phyloP scores from a whole-genome alignment of 2,329 filamentous ascomycete genomes.

The Aspergillus chevalieri region DNA sequence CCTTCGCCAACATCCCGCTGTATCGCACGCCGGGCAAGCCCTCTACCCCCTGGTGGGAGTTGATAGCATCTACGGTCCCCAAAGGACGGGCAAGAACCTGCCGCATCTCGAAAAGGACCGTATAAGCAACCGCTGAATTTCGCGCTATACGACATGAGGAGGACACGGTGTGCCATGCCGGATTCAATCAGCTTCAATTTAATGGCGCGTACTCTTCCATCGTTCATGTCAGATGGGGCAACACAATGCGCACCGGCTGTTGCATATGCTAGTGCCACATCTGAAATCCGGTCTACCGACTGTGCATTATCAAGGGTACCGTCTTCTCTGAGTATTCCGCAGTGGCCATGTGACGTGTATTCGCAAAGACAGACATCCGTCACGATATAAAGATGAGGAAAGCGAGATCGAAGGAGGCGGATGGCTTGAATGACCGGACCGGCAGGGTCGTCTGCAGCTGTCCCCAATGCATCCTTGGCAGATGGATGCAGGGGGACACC shows the following conservation, averaged over 20 bases:
- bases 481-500: slow-evolving; percentile 78
- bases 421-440: slow-evolving; percentile 88
- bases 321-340: slow-evolving; percentile 89
- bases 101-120: slow-evolving; percentile 93
- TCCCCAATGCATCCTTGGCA: slow-evolving; percentile 86
- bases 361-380: slow-evolving; percentile 96
- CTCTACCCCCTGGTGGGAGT: slow-evolving; percentile 83
- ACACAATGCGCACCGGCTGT: slow-evolving; percentile 92
- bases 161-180: slow-evolving; percentile 81
- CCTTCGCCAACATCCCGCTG: slow-evolving; percentile 84
- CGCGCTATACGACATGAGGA: slow-evolving; percentile 96
- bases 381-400: slow-evolving; percentile 85
- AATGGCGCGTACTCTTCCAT: slow-evolving; percentile 92
- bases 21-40: slow-evolving; percentile 85
- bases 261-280: slow-evolving; percentile 98
- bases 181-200: slow-evolving; percentile 96
- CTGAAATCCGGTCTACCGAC: slow-evolving; percentile 88
- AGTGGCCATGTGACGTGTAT: slow-evolving; percentile 97
- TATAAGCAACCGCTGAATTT: slow-evolving; percentile 97
- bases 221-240: slow-evolving; percentile 97
- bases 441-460: slow-evolving; percentile 82
- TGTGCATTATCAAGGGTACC: slow-evolving; percentile 87
- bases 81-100: slow-evolving; percentile 83
- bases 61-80: slow-evolving; percentile 97
- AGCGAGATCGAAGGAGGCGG: slow-evolving; percentile 72